phyloP scores from a whole-genome alignment of 2,329 filamentous ascomycete species.

The Monilinia fructicola region DNA sequence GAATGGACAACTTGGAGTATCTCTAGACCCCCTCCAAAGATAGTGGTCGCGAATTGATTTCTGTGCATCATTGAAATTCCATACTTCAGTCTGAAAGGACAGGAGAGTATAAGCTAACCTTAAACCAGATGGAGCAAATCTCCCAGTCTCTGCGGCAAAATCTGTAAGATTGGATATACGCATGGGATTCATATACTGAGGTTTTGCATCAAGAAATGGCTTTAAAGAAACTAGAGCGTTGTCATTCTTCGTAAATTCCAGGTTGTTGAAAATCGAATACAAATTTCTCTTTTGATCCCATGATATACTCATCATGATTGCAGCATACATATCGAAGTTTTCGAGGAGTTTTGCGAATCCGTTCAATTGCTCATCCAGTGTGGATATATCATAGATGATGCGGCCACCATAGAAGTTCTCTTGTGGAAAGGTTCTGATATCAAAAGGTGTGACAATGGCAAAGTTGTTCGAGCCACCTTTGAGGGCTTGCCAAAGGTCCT shows the following conservation, averaged over 20 bases:
- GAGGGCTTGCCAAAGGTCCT: constrained; percentile 2
- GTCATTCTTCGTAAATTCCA: not conserved
- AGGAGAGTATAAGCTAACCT: not conserved
- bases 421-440: constrained; percentile 1
- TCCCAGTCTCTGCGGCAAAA: not conserved
- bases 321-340: not conserved
- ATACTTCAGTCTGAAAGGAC: not conserved
- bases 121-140: not conserved
- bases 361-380: not conserved
- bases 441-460: constrained; percentile 43
- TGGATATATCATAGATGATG: not conserved
- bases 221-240: not conserved
- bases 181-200: constrained; percentile 11
- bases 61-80: not conserved
- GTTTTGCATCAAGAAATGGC: not conserved
- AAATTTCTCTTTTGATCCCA: not conserved
- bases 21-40: not conserved
- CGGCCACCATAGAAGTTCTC: not conserved
- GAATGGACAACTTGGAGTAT: not conserved
- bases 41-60: constrained; percentile 7
- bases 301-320: not conserved
- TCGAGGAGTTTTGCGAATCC: not conserved
- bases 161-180: not conserved
- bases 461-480: not conserved
- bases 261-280: not conserved